Conservation (phyloP, 805 yeast genomes). For the Priceomyces fermenticarens region DNA sequence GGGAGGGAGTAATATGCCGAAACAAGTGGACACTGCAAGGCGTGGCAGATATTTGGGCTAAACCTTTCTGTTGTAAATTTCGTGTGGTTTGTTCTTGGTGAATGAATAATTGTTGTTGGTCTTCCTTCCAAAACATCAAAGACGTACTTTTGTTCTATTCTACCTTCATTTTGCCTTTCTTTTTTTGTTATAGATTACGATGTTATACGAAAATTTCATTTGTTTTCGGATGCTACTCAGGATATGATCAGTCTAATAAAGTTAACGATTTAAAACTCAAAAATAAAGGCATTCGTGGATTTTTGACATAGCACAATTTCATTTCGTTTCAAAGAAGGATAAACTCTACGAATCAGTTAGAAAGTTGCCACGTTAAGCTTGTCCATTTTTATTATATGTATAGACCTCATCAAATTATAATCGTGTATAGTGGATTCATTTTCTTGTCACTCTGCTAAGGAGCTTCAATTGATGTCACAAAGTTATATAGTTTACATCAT, state of each 20-base stretch:
- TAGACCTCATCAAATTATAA: constrained; percentile 7
- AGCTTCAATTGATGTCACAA: not conserved
- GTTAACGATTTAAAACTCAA: not conserved
- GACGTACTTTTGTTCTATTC: constrained; percentile 1
- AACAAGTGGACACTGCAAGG: no score
- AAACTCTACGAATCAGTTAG: not conserved
- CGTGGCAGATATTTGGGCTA: no score
- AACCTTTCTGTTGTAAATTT: not conserved
- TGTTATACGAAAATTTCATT: constrained; percentile 2
- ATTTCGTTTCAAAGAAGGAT: not conserved
- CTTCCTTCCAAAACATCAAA: constrained; percentile 1
- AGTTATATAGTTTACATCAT: constrained; percentile 3
- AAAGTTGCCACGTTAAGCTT: not conserved
- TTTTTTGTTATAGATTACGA: constrained; percentile 5
- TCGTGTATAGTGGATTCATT: constrained; percentile 5
- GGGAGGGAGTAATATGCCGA: no score
- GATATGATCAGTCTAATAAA: constrained; percentile 1
- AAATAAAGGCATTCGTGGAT: not conserved
- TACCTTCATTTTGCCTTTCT: constrained; percentile 1
- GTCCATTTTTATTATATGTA: constrained; percentile 6
- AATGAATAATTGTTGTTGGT: not conserved
- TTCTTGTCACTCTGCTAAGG: not conserved
- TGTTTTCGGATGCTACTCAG: constrained; percentile 1
- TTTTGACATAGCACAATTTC: not conserved
- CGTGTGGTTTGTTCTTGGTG: not conserved